Conservation (phyloP, 768 basidiomycete genomes). For the Pleurotus citrinopileatus region DNA sequence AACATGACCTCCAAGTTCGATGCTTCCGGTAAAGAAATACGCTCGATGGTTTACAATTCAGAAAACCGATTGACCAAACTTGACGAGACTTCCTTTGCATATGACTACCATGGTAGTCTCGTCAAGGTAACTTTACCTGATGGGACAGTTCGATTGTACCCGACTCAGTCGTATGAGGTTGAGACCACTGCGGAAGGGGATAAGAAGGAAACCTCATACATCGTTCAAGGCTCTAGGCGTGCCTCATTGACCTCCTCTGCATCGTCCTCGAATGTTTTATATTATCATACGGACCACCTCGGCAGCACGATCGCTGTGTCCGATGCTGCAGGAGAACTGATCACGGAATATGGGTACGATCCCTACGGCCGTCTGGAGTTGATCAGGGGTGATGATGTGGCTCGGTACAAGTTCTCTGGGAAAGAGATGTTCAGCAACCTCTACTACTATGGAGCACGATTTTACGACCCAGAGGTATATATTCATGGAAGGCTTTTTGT, state of each 20-base stretch:
- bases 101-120: constrained; percentile 10
- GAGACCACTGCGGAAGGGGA: constrained; percentile 8
- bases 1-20: not conserved
- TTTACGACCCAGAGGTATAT: constrained; percentile 12
- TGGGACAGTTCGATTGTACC: constrained; percentile 8
- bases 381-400: not conserved
- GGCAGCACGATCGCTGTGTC: constrained; percentile 3
- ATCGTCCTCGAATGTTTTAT: not conserved
- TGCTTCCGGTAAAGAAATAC: not conserved
- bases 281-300: constrained; percentile 3
- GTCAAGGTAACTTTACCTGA: constrained; percentile 7
- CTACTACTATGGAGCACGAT: constrained; percentile 13
- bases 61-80: not conserved
- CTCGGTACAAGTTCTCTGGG: constrained; percentile 12
- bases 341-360: constrained; percentile 12
- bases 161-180: constrained; percentile 12
- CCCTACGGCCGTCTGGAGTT: not conserved
- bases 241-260: constrained; percentile 3
- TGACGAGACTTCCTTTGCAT: constrained; percentile 3
- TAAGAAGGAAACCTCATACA: constrained; percentile 9
- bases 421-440: constrained; percentile 11
- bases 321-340: not conserved
- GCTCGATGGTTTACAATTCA: not conserved
- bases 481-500: not conserved
- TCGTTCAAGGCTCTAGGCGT: constrained; percentile 9